Evolutionary conservation across 768 basidiomycete genomes (phyloP).

Genomic region (Lactarius tabidus): DNA sequence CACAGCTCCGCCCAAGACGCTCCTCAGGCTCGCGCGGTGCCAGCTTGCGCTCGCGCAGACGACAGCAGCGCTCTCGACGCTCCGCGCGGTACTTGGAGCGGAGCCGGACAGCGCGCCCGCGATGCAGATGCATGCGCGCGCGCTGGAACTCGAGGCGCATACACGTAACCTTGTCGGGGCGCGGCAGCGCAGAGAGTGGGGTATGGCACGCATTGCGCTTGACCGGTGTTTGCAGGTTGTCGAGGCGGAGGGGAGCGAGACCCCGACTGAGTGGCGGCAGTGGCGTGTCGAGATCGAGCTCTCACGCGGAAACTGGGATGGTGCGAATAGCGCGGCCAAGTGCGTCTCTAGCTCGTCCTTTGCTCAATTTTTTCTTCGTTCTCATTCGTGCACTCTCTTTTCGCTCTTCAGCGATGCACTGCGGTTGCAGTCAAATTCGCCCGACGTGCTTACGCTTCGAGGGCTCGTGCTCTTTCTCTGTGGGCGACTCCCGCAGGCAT

Average conservation of each 20-base stretch:
- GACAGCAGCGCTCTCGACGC: slow-evolving; percentile 59
- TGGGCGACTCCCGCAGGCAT: slow-evolving; percentile 64
- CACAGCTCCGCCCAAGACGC: slow-evolving; percentile 64
- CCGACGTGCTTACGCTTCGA: slow-evolving; percentile 73
- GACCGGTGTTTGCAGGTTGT: slow-evolving; percentile 72
- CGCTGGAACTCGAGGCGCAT: slow-evolving; percentile 59
- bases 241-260: slow-evolving; percentile 70
- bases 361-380: background rate
- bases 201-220: slow-evolving; percentile 69
- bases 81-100: slow-evolving; percentile 49
- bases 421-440: slow-evolving; percentile 65
- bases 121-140: slow-evolving; percentile 53
- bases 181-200: slow-evolving; percentile 63
- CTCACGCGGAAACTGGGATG: slow-evolving; percentile 65
- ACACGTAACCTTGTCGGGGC: slow-evolving; percentile 60
- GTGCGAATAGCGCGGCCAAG: slow-evolving; percentile 73
- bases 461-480: slow-evolving; percentile 75
- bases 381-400: background rate
- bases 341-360: slow-evolving; percentile 36
- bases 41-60: slow-evolving; percentile 76
- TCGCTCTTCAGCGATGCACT: slow-evolving; percentile 58
- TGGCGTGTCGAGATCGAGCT: slow-evolving; percentile 80
- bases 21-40: slow-evolving; percentile 78
- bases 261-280: slow-evolving; percentile 74
- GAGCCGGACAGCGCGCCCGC: slow-evolving; percentile 12